These are phyloP conservation scores for Pseudisothecium myosuroides DNA, from an alignment of 225 moss, liverwort and hornwort genomes.

Conservation along the genomic window DNA sequence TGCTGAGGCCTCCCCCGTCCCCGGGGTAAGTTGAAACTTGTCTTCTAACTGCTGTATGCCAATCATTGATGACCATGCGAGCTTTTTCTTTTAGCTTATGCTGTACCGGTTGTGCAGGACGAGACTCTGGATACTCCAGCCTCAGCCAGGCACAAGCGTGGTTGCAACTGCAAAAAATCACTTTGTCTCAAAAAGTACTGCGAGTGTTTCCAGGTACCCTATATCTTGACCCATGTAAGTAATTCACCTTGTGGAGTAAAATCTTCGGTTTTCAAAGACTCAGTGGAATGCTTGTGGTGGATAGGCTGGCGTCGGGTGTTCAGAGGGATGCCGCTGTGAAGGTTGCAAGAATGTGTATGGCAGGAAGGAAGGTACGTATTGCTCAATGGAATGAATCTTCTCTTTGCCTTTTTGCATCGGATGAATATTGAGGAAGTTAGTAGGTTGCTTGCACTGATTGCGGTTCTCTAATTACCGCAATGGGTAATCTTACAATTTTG, in stretches of 20 bases:
- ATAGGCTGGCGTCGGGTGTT: slow-evolving; percentile 94
- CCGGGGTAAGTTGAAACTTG: slow-evolving; percentile 31
- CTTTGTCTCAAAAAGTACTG: slow-evolving; percentile 93
- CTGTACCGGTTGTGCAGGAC: slow-evolving; percentile 32
- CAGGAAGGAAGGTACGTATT: slow-evolving; percentile 61
- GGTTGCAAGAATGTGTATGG: slow-evolving; percentile 90
- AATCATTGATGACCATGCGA: background rate
- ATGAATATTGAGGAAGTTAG: background rate
- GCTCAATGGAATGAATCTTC: background rate
- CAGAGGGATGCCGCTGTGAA: slow-evolving; percentile 94
- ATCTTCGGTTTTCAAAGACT: background rate
- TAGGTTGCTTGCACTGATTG: background rate
- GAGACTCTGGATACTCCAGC: slow-evolving; percentile 70
- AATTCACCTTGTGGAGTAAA: background rate
- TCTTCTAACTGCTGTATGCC: background rate
- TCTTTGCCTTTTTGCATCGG: background rate
- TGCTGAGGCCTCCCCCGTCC: slow-evolving; percentile 54
- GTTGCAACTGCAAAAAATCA: slow-evolving; percentile 97
- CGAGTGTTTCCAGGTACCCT: slow-evolving; percentile 85
- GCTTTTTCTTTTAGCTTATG: background rate
- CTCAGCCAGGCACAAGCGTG: slow-evolving; percentile 83
- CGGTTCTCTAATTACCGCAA: background rate
- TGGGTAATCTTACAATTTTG: background rate
- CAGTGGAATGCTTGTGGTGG: background rate
- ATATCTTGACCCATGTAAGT: background rate